These are phyloP conservation scores for Mycena latifolia DNA, from an alignment of 768 basidiomycete genomes.

Conservation along the genomic window DNA sequence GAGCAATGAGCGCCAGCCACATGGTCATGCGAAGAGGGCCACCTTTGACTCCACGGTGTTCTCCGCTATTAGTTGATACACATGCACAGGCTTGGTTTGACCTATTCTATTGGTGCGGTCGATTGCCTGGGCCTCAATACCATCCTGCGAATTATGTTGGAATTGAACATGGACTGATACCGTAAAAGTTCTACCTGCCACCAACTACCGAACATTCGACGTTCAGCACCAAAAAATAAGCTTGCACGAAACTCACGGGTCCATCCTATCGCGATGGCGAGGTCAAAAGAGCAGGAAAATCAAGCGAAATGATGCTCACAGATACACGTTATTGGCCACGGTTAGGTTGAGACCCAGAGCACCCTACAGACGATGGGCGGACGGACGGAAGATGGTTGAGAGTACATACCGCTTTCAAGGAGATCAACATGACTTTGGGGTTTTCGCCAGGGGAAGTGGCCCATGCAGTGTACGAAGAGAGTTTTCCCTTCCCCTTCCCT, in stretches of 20 bases:
- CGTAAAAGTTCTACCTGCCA: constrained; percentile 66
- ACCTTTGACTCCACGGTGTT: constrained; percentile 91
- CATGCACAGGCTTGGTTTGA: constrained; percentile 85
- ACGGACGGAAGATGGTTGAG: neutral
- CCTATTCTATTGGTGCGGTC: constrained; percentile 85
- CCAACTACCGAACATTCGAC: constrained; percentile 62
- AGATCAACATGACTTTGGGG: constrained; percentile 88
- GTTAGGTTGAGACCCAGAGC: constrained; percentile 91
- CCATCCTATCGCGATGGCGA: constrained; percentile 67
- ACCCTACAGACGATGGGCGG: constrained; percentile 54
- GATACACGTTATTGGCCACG: constrained; percentile 88
- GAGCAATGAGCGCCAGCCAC: neutral
- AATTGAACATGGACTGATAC: constrained; percentile 7
- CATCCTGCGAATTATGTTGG: constrained; percentile 60
- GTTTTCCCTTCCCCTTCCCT: neutral
- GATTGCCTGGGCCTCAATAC: constrained; percentile 88
- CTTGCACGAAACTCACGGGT: constrained; percentile 71
- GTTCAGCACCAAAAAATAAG: neutral
- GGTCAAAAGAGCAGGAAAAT: neutral
- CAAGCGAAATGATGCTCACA: constrained; percentile 61
- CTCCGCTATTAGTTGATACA: constrained; percentile 92
- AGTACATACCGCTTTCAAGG: constrained; percentile 74
- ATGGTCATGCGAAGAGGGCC: neutral
- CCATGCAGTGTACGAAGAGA: constrained; percentile 19
- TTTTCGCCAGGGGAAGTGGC: constrained; percentile 51